Evolutionary conservation across 805 yeast genomes (phyloP).

Genomic region (Candida golubevii): DNA sequence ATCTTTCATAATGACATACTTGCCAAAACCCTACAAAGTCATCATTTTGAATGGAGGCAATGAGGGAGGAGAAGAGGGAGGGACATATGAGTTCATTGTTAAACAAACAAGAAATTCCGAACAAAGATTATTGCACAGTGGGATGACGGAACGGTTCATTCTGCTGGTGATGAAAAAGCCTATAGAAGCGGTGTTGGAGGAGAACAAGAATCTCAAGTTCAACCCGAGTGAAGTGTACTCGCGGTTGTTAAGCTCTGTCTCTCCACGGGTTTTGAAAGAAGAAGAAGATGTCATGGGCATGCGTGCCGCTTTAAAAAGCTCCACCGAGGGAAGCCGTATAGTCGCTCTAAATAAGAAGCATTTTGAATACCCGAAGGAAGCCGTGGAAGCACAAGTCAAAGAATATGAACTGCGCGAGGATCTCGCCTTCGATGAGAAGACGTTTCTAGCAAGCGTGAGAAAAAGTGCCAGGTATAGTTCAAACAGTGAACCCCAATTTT

Average conservation of each 20-base stretch:
- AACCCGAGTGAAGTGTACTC: conserved; percentile 22
- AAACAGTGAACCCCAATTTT: conserved; percentile 17
- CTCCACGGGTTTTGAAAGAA: conserved; percentile 18
- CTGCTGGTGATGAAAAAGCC: neutral
- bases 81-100: conserved; percentile 27
- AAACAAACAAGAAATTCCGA: conserved; percentile 12
- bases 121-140: conserved; percentile 14
- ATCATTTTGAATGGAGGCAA: conserved; percentile 21
- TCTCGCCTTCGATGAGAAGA: conserved; percentile 19
- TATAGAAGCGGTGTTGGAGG: no score
- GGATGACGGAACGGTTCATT: conserved; percentile 11
- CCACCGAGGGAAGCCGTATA: no score
- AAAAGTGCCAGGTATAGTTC: conserved; percentile 18
- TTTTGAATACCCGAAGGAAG: conserved; percentile 23
- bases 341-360: no score
- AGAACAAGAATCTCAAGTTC: conserved; percentile 1
- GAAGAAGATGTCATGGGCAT: conserved; percentile 23
- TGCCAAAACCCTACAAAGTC: conserved; percentile 23
- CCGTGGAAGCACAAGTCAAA: conserved; percentile 22
- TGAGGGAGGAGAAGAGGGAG: no score
- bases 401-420: conserved; percentile 20
- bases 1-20: conserved; percentile 20
- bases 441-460: conserved; percentile 29
- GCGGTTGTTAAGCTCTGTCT: conserved; percentile 18
- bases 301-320: no score